Conservation (phyloP, 306 rosid species). For the Gleditsia sinensis region DNA sequence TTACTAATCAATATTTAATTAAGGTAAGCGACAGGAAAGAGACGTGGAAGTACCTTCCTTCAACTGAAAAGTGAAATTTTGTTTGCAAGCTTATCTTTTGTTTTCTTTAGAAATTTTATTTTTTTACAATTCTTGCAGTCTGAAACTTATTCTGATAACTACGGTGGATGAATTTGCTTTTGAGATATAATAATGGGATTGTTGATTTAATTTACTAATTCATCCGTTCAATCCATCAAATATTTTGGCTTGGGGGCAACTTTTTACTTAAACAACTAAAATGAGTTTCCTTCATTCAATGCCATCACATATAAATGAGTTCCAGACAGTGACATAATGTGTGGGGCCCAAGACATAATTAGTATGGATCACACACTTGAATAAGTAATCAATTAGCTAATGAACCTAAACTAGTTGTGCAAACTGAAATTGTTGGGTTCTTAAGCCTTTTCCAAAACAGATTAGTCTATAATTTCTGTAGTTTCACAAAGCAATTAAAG, state of each 20-base stretch:
- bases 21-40: background rate
- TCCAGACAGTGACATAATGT: too few species aligned
- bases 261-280: background rate
- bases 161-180: background rate
- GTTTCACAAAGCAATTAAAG: background rate
- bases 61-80: background rate
- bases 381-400: background rate
- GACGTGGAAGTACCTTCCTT: background rate
- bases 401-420: background rate
- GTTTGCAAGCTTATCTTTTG: background rate
- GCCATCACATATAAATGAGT: too few species aligned
- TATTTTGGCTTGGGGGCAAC: background rate
- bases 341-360: background rate
- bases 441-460: background rate
- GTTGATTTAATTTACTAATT: background rate
- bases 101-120: background rate
- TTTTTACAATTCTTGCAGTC: background rate
- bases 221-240: background rate
- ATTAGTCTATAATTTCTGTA: background rate
- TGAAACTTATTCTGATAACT: background rate
- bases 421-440: background rate
- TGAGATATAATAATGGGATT: background rate
- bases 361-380: background rate
- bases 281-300: too few species aligned
- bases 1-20: background rate